Conservation (phyloP, 495 filamentous ascomycete species). For the Annulohypoxylon maeteangense region DNA sequence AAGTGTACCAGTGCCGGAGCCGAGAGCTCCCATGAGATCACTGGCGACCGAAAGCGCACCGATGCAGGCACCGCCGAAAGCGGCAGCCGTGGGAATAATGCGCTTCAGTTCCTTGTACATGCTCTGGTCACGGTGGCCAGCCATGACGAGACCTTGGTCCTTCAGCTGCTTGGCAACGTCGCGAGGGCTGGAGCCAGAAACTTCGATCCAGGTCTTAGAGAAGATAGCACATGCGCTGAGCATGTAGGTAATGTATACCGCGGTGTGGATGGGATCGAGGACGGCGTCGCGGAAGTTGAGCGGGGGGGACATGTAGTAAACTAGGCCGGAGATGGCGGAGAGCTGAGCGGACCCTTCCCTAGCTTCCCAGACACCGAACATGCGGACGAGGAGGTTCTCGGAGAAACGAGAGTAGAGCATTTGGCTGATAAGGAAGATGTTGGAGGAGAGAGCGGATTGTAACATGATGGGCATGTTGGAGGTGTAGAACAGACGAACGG, state of each 20-base stretch:
- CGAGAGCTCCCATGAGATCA: slow-evolving; percentile 95
- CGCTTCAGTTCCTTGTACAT: slow-evolving; percentile 99
- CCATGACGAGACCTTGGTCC: slow-evolving; percentile 99
- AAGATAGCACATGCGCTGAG: slow-evolving; percentile 96
- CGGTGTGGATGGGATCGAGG: slow-evolving; percentile 95
- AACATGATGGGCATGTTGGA: slow-evolving; percentile 99
- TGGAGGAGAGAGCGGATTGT: slow-evolving; percentile 96
- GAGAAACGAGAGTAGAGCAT: slow-evolving; percentile 99
- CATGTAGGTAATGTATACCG: slow-evolving; percentile 96
- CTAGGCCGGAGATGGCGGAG: slow-evolving; percentile 87
- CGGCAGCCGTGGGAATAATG: slow-evolving; percentile 97
- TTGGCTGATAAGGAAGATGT: slow-evolving; percentile 98
- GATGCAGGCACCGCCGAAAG: slow-evolving; percentile 99
- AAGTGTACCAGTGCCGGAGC: slow-evolving; percentile 96
- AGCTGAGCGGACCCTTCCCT: slow-evolving; percentile 96
- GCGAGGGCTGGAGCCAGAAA: slow-evolving; percentile 94
- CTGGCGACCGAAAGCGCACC: slow-evolving; percentile 94
- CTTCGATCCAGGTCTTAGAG: slow-evolving; percentile 99
- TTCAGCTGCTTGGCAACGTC: slow-evolving; percentile 99
- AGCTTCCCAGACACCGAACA: slow-evolving; percentile 98
- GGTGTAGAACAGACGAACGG: slow-evolving; percentile 85
- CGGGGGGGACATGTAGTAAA: slow-evolving; percentile 99
- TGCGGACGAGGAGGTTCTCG: slow-evolving; percentile 95
- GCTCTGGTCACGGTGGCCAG: slow-evolving; percentile 98
- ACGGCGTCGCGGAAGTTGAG: slow-evolving; percentile 97